phyloP scores from a whole-genome alignment of 1,139 yeast species.

The Yueomyces sp. region DNA sequence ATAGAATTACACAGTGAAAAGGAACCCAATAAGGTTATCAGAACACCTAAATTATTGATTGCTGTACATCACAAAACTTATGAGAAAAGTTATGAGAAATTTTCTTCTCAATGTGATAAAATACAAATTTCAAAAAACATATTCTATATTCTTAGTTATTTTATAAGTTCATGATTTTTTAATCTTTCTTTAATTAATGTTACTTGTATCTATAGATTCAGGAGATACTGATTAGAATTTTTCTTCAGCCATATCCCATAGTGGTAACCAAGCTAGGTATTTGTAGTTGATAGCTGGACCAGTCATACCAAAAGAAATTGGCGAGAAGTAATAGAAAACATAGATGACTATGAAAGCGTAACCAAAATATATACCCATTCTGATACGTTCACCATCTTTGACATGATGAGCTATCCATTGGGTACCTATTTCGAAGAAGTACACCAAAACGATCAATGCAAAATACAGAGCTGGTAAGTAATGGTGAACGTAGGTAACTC shows the following conservation, averaged over 20 bases:
- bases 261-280: constrained; percentile 61
- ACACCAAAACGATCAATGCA: constrained; percentile 75
- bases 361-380: constrained; percentile 26
- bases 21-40: too few species aligned
- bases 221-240: constrained; percentile 1
- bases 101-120: too few species aligned
- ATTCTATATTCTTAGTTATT: too few species aligned
- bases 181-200: too few species aligned
- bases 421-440: constrained; percentile 58
- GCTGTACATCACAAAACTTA: too few species aligned
- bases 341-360: constrained; percentile 51
- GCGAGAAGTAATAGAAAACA: constrained; percentile 61
- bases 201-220: not conserved
- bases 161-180: too few species aligned
- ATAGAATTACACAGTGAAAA: constrained; percentile 20
- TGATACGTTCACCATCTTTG: constrained; percentile 21
- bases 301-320: constrained; percentile 81
- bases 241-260: constrained; percentile 49
- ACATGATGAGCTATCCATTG: constrained; percentile 25
- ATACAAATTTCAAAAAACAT: too few species aligned
- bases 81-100: too few species aligned
- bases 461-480: constrained; percentile 94
- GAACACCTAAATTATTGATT: too few species aligned
- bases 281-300: constrained; percentile 61
- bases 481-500: constrained; percentile 97